These are phyloP conservation scores for Stagonosporopsis tanaceti DNA, from an alignment of 2,329 filamentous ascomycete species.

Conservation along the genomic window DNA sequence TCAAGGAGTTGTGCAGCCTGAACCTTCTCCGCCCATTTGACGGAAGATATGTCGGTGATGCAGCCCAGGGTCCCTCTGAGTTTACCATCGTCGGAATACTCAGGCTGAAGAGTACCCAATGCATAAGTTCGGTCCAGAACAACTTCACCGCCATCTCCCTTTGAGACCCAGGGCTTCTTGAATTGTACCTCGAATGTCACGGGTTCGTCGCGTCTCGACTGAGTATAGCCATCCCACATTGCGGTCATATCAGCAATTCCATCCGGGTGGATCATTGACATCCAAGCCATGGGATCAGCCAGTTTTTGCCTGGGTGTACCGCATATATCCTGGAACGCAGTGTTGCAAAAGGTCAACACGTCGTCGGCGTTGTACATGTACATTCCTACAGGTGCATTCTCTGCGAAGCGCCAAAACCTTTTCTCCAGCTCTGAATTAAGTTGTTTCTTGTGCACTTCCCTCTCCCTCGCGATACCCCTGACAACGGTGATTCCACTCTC, in stretches of 20 bases:
- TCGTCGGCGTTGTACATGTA: slow-evolving; percentile 77
- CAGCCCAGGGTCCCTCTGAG: slow-evolving; percentile 79
- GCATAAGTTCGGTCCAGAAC: slow-evolving; percentile 74
- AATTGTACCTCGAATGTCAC: slow-evolving; percentile 77
- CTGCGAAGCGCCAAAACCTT: slow-evolving; percentile 81
- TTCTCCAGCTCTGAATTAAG: slow-evolving; percentile 76
- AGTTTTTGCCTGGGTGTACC: slow-evolving; percentile 64
- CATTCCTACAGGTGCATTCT: slow-evolving; percentile 82
- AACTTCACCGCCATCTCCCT: slow-evolving; percentile 61
- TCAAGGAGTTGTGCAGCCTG: slow-evolving; percentile 79
- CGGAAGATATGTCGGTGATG: slow-evolving; percentile 84
- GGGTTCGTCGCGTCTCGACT: slow-evolving; percentile 41
- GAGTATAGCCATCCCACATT: slow-evolving; percentile 6
- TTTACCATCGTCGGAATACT: slow-evolving; percentile 67
- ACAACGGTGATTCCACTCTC: slow-evolving; percentile 72
- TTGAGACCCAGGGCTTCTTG: slow-evolving; percentile 64
- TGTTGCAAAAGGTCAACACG: slow-evolving; percentile 78
- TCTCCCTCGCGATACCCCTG: slow-evolving; percentile 80
- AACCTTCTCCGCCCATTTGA: slow-evolving; percentile 82
- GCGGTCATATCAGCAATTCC: slow-evolving; percentile 55
- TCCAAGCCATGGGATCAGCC: slow-evolving; percentile 72
- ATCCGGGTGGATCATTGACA: slow-evolving; percentile 67
- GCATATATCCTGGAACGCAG: slow-evolving; percentile 74
- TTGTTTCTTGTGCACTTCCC: slow-evolving; percentile 77
- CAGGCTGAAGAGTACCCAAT: slow-evolving; percentile 76